phyloP scores from a whole-genome alignment of 1,284 basidiomycete species.

The Erythrobasidium hasegawianum region DNA sequence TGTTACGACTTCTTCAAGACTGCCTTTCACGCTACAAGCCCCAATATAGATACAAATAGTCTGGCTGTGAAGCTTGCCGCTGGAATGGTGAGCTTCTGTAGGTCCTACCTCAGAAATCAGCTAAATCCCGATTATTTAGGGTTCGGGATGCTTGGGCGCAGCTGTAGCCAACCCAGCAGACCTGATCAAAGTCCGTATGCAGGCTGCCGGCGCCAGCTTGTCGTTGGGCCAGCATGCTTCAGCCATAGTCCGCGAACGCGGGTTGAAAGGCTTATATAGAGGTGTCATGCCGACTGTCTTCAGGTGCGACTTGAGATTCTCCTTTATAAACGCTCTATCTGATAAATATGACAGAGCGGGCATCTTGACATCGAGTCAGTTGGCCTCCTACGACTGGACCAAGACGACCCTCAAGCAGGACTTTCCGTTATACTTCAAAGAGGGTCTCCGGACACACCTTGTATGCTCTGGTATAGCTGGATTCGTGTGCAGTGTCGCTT shows the following conservation, averaged over 20 bases:
- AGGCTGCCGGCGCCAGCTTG: conserved; percentile 38
- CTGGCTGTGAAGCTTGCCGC: conserved; percentile 41
- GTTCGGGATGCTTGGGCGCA: conserved; percentile 41
- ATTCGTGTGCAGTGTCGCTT: conserved; percentile 41
- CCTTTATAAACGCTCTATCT: background rate
- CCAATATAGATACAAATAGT: conserved; percentile 34
- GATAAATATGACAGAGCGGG: conserved; percentile 35
- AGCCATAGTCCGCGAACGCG: conserved; percentile 34
- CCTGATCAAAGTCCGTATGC: conserved; percentile 44
- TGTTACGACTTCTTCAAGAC: conserved; percentile 42
- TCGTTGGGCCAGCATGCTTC: conserved; percentile 36
- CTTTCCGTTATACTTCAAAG: conserved; percentile 39
- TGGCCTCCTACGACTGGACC: conserved; percentile 42
- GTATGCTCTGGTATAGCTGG: conserved; percentile 43
- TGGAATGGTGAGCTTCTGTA: conserved; percentile 32
- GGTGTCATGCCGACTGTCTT: conserved; percentile 42
- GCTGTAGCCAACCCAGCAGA: conserved; percentile 45
- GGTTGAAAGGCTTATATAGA: conserved; percentile 39
- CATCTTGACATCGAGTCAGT: conserved; percentile 42
- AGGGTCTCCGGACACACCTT: conserved; percentile 43
- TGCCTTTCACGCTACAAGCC: conserved; percentile 18
- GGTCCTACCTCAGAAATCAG: background rate
- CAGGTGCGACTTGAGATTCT: conserved; percentile 7
- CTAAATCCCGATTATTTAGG: background rate
- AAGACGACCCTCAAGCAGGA: conserved; percentile 42